Conservation (phyloP, 306 rosid species). For the Lotus japonicus region DNA sequence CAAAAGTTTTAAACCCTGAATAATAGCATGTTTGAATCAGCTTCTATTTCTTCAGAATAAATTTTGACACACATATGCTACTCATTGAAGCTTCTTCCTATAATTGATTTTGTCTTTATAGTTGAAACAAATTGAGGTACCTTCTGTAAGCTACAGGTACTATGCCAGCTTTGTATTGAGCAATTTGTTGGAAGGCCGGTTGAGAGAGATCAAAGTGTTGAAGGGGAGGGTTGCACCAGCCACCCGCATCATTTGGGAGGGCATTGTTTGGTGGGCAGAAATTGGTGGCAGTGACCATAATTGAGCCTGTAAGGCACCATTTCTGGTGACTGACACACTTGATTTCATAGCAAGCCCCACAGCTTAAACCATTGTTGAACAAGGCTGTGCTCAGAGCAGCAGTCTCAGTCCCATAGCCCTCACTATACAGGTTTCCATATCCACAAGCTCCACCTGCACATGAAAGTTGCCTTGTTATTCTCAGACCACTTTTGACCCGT, state of each 20-base stretch:
- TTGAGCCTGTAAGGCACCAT: constrained; percentile 51
- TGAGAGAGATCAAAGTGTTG: constrained; percentile 70
- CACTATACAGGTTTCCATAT: constrained; percentile 63
- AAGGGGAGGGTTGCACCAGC: constrained; percentile 81
- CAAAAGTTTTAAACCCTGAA: too few species aligned
- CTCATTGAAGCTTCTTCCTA: too few species aligned
- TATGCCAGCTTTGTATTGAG: constrained; percentile 56
- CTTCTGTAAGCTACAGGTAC: constrained; percentile 59
- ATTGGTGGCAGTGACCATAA: constrained; percentile 66
- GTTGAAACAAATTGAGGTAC: constrained; percentile 17
- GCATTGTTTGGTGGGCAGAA: constrained; percentile 75
- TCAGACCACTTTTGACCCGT: too few species aligned
- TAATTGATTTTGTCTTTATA: background rate
- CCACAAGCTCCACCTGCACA: constrained; percentile 71
- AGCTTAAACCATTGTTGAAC: constrained; percentile 60
- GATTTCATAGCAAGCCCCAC: constrained; percentile 70
- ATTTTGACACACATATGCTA: too few species aligned
- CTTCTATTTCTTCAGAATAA: too few species aligned
- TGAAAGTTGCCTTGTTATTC: too few species aligned
- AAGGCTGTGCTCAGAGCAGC: constrained; percentile 67
- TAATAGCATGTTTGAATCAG: too few species aligned
- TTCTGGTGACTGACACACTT: constrained; percentile 47
- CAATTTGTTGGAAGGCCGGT: constrained; percentile 64
- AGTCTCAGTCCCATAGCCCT: constrained; percentile 63
- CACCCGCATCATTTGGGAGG: constrained; percentile 62